Percentiles rank a stretch among this genome's conserved stretches.
Conservation (phyloP, 768 basidiomycete species). For the Sporobolomyces phaffii region DNA sequence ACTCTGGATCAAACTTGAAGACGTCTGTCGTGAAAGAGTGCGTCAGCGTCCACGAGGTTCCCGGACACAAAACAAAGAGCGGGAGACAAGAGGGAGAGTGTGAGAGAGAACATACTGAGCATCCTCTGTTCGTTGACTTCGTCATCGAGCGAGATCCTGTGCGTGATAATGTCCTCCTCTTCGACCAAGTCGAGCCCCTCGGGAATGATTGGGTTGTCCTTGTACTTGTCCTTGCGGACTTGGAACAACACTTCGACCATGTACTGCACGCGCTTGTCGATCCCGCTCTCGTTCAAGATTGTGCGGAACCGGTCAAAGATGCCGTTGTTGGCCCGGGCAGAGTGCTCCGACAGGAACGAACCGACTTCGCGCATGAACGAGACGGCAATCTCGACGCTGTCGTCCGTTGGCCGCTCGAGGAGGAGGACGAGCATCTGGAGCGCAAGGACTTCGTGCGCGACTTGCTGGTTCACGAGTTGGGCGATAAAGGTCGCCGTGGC, state of each 20-base stretch:
- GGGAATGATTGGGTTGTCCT: constrained; percentile 90
- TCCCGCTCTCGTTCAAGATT: constrained; percentile 86
- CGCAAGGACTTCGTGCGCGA: constrained; percentile 88
- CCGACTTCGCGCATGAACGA: constrained; percentile 97
- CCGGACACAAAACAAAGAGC: not conserved
- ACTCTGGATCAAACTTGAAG: constrained; percentile 88
- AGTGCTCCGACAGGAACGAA: constrained; percentile 84
- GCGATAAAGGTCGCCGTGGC: constrained; percentile 80
- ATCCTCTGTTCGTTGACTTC: constrained; percentile 91
- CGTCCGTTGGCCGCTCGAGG: constrained; percentile 90
- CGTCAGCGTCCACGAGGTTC: too few species aligned
- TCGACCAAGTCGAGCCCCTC: constrained; percentile 95
- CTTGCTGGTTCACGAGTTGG: constrained; percentile 85
- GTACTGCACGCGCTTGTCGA: constrained; percentile 95
- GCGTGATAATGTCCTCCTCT: constrained; percentile 96
- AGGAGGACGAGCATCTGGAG: constrained; percentile 93
- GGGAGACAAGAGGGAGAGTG: not conserved
- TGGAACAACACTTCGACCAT: constrained; percentile 99
- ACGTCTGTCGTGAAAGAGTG: constrained; percentile 56
- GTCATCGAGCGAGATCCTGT: constrained; percentile 84
- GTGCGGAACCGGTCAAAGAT: constrained; percentile 96
- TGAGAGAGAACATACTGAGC: constrained; percentile 61
- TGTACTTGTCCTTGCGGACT: constrained; percentile 96
- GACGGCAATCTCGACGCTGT: constrained; percentile 96
- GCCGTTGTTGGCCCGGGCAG: constrained; percentile 88